phyloP scores from a whole-genome alignment of 1,284 basidiomycete species.

The Cerioporus squamosus region DNA sequence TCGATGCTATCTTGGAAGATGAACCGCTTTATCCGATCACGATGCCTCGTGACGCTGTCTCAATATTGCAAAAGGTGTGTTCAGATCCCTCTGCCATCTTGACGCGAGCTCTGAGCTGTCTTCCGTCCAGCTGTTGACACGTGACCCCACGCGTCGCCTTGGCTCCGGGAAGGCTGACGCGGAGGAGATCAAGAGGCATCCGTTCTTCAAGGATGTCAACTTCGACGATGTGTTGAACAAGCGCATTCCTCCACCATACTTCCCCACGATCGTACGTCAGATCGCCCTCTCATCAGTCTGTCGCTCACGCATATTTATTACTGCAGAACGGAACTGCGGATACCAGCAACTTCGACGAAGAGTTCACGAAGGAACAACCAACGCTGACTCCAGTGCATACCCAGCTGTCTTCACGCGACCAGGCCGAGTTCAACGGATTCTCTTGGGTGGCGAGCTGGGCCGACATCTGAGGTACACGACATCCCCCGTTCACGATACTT shows the following conservation, averaged over 20 bases:
- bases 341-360: conserved; percentile 93
- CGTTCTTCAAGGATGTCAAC: conserved; percentile 98
- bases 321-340: conserved; percentile 77
- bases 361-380: conserved; percentile 97
- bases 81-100: too few species aligned
- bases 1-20: conserved; percentile 98
- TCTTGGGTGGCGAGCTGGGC: conserved; percentile 87
- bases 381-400: conserved; percentile 98
- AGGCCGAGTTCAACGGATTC: conserved; percentile 96
- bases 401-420: conserved; percentile 90
- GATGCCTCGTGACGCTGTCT: conserved; percentile 99
- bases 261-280: conserved; percentile 87
- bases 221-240: conserved; percentile 97
- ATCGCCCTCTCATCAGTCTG: neutral
- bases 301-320: conserved; percentile 18
- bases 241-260: conserved; percentile 96
- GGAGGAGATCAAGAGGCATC: conserved; percentile 96
- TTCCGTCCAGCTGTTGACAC: conserved; percentile 78
- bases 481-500: conserved; percentile 30
- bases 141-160: conserved; percentile 92
- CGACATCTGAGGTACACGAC: conserved; percentile 51
- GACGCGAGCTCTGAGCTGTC: neutral
- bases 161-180: conserved; percentile 95
- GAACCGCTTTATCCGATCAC: conserved; percentile 99
- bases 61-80: conserved; percentile 87